Conservation (phyloP, 1,139 yeast species). For the Candida labiduridarum region DNA sequence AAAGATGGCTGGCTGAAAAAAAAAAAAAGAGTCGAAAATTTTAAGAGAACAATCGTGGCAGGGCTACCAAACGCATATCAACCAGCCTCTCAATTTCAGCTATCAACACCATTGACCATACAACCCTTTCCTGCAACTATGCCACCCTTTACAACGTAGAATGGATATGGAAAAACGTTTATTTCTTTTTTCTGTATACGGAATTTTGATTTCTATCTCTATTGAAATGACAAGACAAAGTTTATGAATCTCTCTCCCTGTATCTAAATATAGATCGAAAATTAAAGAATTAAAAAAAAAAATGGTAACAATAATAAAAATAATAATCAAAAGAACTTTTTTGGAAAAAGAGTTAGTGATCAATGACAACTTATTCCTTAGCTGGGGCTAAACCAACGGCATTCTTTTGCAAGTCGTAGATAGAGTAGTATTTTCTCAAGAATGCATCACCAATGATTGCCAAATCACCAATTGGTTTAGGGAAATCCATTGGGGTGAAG, state of each 20-base stretch:
- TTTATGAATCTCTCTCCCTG: neutral
- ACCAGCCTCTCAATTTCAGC: neutral
- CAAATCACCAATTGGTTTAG: conserved; percentile 93
- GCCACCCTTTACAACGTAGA: neutral
- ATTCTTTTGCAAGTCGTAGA: conserved; percentile 85
- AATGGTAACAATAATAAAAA: neutral
- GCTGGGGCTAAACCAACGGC: conserved; percentile 86
- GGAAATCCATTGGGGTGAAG: conserved; percentile 96
- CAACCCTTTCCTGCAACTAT: neutral
- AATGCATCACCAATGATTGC: conserved; percentile 97
- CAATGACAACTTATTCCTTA: conserved; percentile 8
- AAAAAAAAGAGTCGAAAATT: conserved; percentile 2
- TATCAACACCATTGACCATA: neutral
- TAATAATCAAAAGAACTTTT: neutral
- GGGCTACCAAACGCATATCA: neutral
- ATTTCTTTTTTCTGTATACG: neutral
- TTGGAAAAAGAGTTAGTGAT: neutral
- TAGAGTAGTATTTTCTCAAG: conserved; percentile 91
- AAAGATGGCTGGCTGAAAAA: conserved; percentile 12
- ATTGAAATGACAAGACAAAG: neutral
- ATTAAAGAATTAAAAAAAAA: neutral
- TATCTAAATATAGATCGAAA: conserved; percentile 2
- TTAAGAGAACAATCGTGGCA: neutral
- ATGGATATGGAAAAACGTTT: neutral
- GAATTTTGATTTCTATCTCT: neutral